phyloP scores from a whole-genome alignment of 2,329 filamentous ascomycete genomes.

The Didymella lethalis region DNA sequence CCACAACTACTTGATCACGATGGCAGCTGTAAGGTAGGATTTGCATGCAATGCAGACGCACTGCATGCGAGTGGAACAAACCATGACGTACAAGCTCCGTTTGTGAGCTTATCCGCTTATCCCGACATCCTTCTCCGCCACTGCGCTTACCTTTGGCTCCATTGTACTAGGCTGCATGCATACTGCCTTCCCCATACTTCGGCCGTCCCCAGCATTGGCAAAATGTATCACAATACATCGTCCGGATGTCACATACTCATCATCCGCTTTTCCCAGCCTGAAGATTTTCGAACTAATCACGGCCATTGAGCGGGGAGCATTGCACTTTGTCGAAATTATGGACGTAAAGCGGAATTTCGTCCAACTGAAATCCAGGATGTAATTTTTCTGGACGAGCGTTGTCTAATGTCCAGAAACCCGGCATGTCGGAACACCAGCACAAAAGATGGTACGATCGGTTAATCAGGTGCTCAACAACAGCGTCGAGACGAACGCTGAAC shows the following conservation, averaged over 20 bases:
- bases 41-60: constrained; percentile 6
- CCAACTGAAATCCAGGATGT: neutral
- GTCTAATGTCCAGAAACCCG: neutral
- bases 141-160: constrained; percentile 10
- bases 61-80: constrained; percentile 1
- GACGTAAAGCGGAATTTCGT: neutral
- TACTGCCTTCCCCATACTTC: constrained; percentile 13
- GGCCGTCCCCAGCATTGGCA: constrained; percentile 14
- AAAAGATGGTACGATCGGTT: constrained; percentile 9
- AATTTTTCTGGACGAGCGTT: neutral
- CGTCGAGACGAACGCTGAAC: constrained; percentile 1
- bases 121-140: constrained; percentile 15
- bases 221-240: constrained; percentile 1
- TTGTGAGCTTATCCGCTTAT: constrained; percentile 12
- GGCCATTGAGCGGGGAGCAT: neutral
- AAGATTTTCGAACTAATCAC: neutral
- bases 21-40: constrained; percentile 10
- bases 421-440: neutral
- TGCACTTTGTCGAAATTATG: neutral
- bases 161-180: constrained; percentile 16
- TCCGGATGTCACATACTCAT: neutral
- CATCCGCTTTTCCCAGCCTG: neutral
- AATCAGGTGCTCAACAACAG: constrained; percentile 10
- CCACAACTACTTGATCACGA: constrained; percentile 5
- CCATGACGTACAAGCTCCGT: constrained; percentile 17